phyloP scores from a whole-genome alignment of 1,139 yeast genomes.

The Suhomyces panamericanus region DNA sequence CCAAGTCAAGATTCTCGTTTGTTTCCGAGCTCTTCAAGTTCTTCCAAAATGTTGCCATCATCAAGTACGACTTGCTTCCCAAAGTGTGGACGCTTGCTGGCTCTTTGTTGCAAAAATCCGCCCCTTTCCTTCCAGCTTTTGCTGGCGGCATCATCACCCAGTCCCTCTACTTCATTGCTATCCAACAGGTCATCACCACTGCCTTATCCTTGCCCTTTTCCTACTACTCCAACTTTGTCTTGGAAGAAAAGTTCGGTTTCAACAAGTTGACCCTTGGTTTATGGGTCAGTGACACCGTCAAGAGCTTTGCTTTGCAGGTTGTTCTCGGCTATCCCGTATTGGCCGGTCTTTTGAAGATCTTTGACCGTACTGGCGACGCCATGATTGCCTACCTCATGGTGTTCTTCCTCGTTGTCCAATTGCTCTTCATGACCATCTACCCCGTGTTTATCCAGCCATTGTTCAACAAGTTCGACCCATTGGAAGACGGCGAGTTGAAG shows the following conservation, averaged over 20 bases:
- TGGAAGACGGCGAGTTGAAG: constrained; percentile 88
- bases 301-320: constrained; percentile 53
- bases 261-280: constrained; percentile 74
- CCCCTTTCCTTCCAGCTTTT: constrained; percentile 41
- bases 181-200: constrained; percentile 49
- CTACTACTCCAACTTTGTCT: constrained; percentile 77
- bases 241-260: constrained; percentile 92
- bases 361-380: constrained; percentile 74
- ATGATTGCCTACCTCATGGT: constrained; percentile 79
- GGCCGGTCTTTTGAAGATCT: constrained; percentile 75
- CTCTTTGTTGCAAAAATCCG: constrained; percentile 30
- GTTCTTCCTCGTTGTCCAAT: constrained; percentile 68
- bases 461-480: constrained; percentile 86
- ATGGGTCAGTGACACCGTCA: constrained; percentile 72
- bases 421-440: constrained; percentile 67
- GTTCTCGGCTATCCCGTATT: constrained; percentile 72
- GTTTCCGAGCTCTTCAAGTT: constrained; percentile 54
- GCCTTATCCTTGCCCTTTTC: constrained; percentile 64
- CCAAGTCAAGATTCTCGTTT: constrained; percentile 75
- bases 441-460: constrained; percentile 90
- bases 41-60: constrained; percentile 55
- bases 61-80: constrained; percentile 67
- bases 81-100: constrained; percentile 64
- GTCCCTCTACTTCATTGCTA: constrained; percentile 57
- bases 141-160: constrained; percentile 63